Percentiles rank a stretch among this genome's conserved stretches.
phyloP scores from a whole-genome alignment of 345 rosid genomes.

The Bruguiera gymnorhiza region DNA sequence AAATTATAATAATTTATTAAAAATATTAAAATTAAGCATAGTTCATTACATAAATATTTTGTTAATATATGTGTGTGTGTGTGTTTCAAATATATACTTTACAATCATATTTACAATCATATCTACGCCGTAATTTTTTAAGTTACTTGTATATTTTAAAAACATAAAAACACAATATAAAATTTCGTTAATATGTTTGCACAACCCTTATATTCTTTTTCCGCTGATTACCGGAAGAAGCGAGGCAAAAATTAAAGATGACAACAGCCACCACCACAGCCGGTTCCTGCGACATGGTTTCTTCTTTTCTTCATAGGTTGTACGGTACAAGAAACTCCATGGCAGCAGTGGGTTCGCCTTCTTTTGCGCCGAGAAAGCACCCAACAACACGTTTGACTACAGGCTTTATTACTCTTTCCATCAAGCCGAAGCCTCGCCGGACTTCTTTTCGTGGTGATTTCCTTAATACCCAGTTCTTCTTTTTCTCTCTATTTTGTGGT shows the following conservation, averaged over 20 bases:
- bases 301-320: slow-evolving; percentile 30
- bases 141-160: no score
- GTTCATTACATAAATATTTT: no score
- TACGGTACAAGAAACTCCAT: slow-evolving; percentile 22
- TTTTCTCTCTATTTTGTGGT: neutral
- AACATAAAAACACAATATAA: no score
- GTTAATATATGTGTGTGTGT: no score
- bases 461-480: slow-evolving; percentile 12
- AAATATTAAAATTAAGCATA: no score
- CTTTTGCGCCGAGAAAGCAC: slow-evolving; percentile 38
- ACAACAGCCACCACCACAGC: slow-evolving; percentile 20
- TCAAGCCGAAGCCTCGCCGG: slow-evolving; percentile 32
- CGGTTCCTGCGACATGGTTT: slow-evolving; percentile 18
- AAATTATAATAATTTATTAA: no score
- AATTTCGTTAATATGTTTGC: neutral
- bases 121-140: no score
- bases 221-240: slow-evolving; percentile 2
- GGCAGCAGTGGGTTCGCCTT: slow-evolving; percentile 25
- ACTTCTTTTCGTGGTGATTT: slow-evolving; percentile 49
- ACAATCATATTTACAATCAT: no score
- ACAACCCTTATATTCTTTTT: neutral
- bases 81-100: no score
- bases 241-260: slow-evolving; percentile 27
- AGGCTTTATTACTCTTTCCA: slow-evolving; percentile 32
- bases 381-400: slow-evolving; percentile 22